Evolutionary conservation across 2,329 filamentous ascomycete genomes (phyloP).

Genomic region (Neoascochyta sp.): DNA sequence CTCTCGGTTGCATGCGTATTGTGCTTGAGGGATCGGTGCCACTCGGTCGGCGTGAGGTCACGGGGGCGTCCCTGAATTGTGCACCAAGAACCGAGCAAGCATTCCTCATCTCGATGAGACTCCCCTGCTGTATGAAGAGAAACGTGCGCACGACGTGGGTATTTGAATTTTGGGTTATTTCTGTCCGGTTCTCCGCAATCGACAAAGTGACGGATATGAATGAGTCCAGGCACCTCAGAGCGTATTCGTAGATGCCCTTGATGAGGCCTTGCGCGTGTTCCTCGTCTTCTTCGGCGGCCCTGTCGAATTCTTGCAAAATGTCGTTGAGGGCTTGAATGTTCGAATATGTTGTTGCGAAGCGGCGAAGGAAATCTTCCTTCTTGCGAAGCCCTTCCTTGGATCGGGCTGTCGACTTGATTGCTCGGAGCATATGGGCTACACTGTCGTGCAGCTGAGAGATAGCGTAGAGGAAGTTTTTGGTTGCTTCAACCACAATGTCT

Average conservation of each 20-base stretch:
- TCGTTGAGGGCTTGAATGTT: constrained; percentile 57
- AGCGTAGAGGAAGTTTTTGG: constrained; percentile 54
- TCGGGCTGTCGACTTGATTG: constrained; percentile 37
- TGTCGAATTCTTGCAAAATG: constrained; percentile 50
- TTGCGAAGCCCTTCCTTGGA: constrained; percentile 43
- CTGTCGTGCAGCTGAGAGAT: constrained; percentile 49
- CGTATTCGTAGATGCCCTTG: constrained; percentile 32
- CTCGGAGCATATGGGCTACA: constrained; percentile 35
- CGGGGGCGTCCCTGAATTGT: constrained; percentile 30
- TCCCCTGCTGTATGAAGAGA: constrained; percentile 57
- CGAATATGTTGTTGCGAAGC: constrained; percentile 54
- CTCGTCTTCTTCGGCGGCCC: constrained; percentile 49
- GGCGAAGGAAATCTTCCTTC: constrained; percentile 49
- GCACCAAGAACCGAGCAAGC: constrained; percentile 52
- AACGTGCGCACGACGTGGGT: constrained; percentile 56
- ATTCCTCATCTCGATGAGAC: constrained; percentile 58
- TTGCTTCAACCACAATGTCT: constrained; percentile 53
- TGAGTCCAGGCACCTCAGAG: constrained; percentile 34
- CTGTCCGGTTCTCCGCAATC: constrained; percentile 38
- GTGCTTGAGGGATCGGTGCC: constrained; percentile 22
- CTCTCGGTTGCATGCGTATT: constrained; percentile 28
- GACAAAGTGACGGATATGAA: constrained; percentile 38
- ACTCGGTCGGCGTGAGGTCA: constrained; percentile 18
- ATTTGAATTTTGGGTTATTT: constrained; percentile 55
- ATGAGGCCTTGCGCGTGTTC: constrained; percentile 43